Evolutionary conservation across 2,329 filamentous ascomycete genomes (phyloP).

Genomic region (Aspergillus tanneri): DNA sequence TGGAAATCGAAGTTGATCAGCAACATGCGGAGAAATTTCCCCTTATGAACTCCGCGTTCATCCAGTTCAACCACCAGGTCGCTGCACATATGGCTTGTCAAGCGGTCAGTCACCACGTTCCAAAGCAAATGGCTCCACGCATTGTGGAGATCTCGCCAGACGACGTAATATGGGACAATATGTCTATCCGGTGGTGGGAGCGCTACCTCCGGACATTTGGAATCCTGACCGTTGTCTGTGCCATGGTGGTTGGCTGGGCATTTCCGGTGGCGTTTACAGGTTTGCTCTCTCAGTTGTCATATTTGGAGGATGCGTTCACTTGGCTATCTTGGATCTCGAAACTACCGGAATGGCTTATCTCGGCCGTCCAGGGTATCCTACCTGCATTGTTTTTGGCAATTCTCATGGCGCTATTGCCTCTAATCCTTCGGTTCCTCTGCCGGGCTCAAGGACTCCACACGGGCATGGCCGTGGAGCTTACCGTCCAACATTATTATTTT

Average conservation of each 20-base stretch:
- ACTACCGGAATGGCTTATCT: constrained; percentile 61
- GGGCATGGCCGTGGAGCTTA: constrained; percentile 71
- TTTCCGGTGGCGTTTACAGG: constrained; percentile 88
- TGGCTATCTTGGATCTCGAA: constrained; percentile 71
- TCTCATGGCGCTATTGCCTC: constrained; percentile 75
- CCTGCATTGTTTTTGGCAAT: constrained; percentile 75
- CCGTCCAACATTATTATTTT: constrained; percentile 93
- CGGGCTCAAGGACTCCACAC: constrained; percentile 78
- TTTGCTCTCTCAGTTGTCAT: constrained; percentile 72
- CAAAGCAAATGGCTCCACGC: constrained; percentile 88
- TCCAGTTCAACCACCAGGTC: constrained; percentile 97
- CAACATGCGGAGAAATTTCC: constrained; percentile 81
- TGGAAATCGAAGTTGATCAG: constrained; percentile 91
- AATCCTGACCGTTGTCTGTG: constrained; percentile 65
- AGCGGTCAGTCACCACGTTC: constrained; percentile 82
- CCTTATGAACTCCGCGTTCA: constrained; percentile 92
- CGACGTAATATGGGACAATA: constrained; percentile 95
- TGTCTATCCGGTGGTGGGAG: constrained; percentile 94
- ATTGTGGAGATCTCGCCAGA: constrained; percentile 90
- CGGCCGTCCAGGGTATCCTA: constrained; percentile 78
- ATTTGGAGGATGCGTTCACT: constrained; percentile 61
- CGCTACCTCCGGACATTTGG: constrained; percentile 70
- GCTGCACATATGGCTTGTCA: constrained; percentile 98
- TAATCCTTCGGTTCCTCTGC: constrained; percentile 73
- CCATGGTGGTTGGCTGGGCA: constrained; percentile 84